Conservation (phyloP, 768 basidiomycete genomes). For the Tricholoma terreum region DNA sequence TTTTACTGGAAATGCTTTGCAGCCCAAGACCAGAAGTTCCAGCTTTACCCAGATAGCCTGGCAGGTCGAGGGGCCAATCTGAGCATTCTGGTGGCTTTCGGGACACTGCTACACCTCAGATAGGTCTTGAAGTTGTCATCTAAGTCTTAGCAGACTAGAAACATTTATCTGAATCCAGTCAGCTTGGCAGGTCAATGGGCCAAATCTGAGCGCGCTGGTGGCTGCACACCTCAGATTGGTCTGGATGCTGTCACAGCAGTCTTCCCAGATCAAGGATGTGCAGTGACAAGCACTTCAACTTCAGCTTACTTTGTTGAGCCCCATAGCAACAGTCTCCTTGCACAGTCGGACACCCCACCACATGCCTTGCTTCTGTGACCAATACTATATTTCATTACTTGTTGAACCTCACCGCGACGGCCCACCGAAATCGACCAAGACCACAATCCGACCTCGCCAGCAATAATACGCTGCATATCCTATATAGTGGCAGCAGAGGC, state of each 20-base stretch:
- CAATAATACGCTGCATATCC: no score
- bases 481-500: constrained; percentile 80
- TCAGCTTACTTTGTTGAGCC: not conserved
- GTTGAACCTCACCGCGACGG: no score
- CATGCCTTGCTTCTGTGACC: no score
- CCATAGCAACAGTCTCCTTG: not conserved
- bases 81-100: not conserved
- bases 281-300: not conserved
- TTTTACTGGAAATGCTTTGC: no score
- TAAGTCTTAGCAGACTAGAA: not conserved
- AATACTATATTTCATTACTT: no score
- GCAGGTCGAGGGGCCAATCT: no score
- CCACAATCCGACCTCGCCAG: not conserved
- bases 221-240: not conserved
- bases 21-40: no score
- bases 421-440: no score
- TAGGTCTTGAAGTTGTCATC: not conserved
- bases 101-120: not conserved
- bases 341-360: no score
- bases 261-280: not conserved
- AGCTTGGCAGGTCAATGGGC: not conserved
- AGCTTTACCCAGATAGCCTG: no score
- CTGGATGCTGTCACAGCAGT: no score
- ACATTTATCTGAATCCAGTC: not conserved
- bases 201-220: no score